Evolutionary conservation across 345 rosid genomes (phyloP).

Genomic region (Brassica incana): DNA sequence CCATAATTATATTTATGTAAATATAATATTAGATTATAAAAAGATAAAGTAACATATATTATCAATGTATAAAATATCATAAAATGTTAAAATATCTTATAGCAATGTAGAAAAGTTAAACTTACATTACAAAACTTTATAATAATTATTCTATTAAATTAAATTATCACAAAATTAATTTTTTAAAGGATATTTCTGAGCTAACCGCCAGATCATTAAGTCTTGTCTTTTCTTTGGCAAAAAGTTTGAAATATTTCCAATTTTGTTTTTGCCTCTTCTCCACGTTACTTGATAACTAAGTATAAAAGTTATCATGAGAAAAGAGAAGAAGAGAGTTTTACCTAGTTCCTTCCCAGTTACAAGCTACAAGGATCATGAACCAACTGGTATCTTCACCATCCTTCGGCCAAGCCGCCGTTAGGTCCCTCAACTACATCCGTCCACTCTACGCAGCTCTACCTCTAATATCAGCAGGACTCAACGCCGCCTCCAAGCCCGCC

Average conservation of each 20-base stretch:
- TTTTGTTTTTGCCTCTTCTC: background rate
- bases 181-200: background rate
- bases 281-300: background rate
- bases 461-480: background rate
- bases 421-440: background rate
- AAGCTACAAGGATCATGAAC: background rate
- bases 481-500: background rate
- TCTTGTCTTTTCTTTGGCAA: background rate
- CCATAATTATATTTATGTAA: background rate
- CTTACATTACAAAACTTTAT: background rate
- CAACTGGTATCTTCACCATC: background rate
- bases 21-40: background rate
- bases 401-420: background rate
- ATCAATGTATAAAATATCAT: background rate
- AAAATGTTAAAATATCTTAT: background rate
- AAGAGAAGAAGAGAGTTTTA: background rate
- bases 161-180: background rate
- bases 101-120: background rate
- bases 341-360: background rate
- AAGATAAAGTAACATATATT: background rate
- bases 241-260: background rate
- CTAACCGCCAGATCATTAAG: background rate
- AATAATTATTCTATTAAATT: background rate
- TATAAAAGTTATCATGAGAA: background rate
- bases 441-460: constrained; percentile 9